Percentiles rank a stretch among this genome's conserved stretches.
Conservation (phyloP, 441 rosid species). For the Iberis amara region DNA sequence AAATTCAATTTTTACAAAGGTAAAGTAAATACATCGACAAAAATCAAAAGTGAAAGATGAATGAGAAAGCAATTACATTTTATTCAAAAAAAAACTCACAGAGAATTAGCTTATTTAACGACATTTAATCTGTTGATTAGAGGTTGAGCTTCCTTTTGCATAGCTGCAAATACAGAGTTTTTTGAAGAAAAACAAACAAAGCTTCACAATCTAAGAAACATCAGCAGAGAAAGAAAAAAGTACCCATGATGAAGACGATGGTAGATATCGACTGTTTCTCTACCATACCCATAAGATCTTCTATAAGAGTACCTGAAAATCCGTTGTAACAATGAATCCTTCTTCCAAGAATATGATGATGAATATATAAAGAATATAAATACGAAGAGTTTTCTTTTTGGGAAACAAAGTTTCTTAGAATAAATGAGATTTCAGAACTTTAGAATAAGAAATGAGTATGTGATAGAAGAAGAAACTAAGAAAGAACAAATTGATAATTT, state of each 20-base stretch:
- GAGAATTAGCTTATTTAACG: slow-evolving; percentile 40
- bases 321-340: too few relatives aligned
- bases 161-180: slow-evolving; percentile 36
- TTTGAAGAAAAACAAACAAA: neutral
- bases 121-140: slow-evolving; percentile 53
- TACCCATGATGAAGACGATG: slow-evolving; percentile 62
- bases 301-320: slow-evolving; percentile 34
- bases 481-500: too few relatives aligned
- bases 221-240: neutral
- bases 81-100: slow-evolving; percentile 27
- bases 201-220: neutral
- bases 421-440: too few relatives aligned
- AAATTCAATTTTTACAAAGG: slow-evolving; percentile 2
- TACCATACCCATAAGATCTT: slow-evolving; percentile 27
- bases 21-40: neutral
- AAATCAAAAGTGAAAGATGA: neutral
- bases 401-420: too few relatives aligned
- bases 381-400: too few relatives aligned
- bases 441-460: too few relatives aligned
- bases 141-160: slow-evolving; percentile 80
- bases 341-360: too few relatives aligned
- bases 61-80: neutral
- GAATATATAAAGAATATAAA: too few relatives aligned
- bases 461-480: too few relatives aligned
- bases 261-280: slow-evolving; percentile 43